Conservation (phyloP, 345 rosid species). For the Erodium maritimum region DNA sequence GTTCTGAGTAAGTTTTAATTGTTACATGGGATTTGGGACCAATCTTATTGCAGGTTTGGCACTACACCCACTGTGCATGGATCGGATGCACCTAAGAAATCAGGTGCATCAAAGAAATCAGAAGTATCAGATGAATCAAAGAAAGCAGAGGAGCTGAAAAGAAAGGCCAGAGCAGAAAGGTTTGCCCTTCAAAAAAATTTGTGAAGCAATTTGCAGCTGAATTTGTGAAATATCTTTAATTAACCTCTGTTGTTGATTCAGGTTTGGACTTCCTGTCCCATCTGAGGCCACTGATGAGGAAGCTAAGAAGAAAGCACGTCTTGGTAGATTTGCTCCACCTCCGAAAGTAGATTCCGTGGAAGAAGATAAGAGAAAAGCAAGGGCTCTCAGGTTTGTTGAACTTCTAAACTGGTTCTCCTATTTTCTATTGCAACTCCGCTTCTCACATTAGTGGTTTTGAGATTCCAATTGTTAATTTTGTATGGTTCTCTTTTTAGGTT, state of each 20-base stretch:
- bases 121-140: conserved; percentile 34
- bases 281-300: conserved; percentile 39
- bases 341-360: conserved; percentile 44
- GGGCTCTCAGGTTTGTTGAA: conserved; percentile 53
- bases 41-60: conserved; percentile 53
- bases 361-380: conserved; percentile 74
- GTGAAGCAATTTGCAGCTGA: not conserved
- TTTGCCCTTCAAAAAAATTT: conserved; percentile 10
- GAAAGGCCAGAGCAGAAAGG: conserved; percentile 97
- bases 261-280: conserved; percentile 60
- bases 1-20: not conserved
- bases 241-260: conserved; percentile 11
- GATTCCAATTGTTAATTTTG: not conserved
- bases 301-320: conserved; percentile 79
- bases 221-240: not conserved
- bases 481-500: conserved; percentile 30
- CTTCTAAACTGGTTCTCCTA: not conserved
- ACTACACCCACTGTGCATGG: conserved; percentile 23
- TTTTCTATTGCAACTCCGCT: conserved; percentile 1
- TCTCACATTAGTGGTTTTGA: conserved; percentile 1
- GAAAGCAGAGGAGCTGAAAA: conserved; percentile 67
- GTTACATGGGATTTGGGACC: not conserved
- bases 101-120: conserved; percentile 33
- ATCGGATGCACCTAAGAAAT: conserved; percentile 37
- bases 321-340: conserved; percentile 53